These are phyloP conservation scores for Inga leiocalycina DNA, from an alignment of 306 rosid species.

Conservation along the genomic window DNA sequence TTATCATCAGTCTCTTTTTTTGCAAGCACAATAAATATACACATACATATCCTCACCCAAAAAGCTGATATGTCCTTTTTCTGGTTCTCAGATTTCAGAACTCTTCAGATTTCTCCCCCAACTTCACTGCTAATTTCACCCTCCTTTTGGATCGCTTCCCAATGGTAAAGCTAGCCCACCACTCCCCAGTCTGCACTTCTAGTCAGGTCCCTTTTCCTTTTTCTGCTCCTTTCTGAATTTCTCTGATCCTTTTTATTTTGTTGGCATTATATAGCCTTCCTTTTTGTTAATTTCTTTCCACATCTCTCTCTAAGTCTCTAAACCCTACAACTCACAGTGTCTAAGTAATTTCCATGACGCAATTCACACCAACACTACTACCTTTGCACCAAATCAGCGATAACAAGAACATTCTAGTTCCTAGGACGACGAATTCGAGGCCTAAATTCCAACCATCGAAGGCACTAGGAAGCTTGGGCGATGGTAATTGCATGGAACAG, in stretches of 20 bases:
- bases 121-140: constrained; percentile 28
- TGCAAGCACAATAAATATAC: constrained; percentile 15
- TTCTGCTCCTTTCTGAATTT: constrained; percentile 5
- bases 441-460: constrained; percentile 69
- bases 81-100: constrained; percentile 11
- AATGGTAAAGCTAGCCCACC: constrained; percentile 36
- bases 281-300: not conserved
- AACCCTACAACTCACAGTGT: not conserved
- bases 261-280: not conserved
- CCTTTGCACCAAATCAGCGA: constrained; percentile 55
- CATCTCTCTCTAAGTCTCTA: not conserved
- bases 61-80: constrained; percentile 44
- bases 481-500: constrained; percentile 89
- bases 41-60: not conserved
- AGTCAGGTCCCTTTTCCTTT: constrained; percentile 53
- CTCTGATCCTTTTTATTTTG: not conserved
- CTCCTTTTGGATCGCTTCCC: constrained; percentile 50
- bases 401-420: constrained; percentile 59
- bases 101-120: constrained; percentile 16
- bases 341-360: constrained; percentile 48
- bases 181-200: not conserved
- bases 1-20: constrained; percentile 36
- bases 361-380: constrained; percentile 54
- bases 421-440: constrained; percentile 58
- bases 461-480: constrained; percentile 57